These are phyloP conservation scores for Saccharomycopsis babjevae DNA, from an alignment of 805 yeast genomes.

Conservation along the genomic window DNA sequence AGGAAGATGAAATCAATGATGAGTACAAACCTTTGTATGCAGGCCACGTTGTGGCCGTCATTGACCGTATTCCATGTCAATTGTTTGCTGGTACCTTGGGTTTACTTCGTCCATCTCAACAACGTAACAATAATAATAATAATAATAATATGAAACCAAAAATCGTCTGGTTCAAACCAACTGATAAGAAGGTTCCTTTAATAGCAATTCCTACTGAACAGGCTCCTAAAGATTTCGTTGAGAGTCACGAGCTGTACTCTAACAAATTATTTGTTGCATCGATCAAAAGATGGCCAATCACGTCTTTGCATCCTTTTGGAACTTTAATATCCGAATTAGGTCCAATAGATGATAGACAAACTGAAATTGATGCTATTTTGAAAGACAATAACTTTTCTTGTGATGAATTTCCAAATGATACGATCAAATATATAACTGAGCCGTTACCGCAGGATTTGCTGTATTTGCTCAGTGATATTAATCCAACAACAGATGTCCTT, in stretches of 20 bases:
- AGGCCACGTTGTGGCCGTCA: slow-evolving; percentile 96
- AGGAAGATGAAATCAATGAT: slow-evolving; percentile 92
- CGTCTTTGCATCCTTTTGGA: slow-evolving; percentile 96
- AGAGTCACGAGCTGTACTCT: slow-evolving; percentile 75
- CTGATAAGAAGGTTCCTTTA: slow-evolving; percentile 93
- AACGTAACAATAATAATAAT: slow-evolving; percentile 57
- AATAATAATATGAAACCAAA: slow-evolving; percentile 56
- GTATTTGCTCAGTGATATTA: background rate
- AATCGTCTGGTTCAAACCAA: slow-evolving; percentile 98
- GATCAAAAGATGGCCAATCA: slow-evolving; percentile 98
- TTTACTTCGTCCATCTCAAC: slow-evolving; percentile 88
- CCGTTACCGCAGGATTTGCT: slow-evolving; percentile 24
- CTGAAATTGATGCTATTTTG: slow-evolving; percentile 80
- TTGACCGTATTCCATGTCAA: slow-evolving; percentile 96
- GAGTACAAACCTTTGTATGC: slow-evolving; percentile 91
- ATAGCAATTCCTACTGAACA: slow-evolving; percentile 98
- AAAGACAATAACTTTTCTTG: slow-evolving; percentile 78
- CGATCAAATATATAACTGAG: slow-evolving; percentile 22
- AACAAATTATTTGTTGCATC: slow-evolving; percentile 85
- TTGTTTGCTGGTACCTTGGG: slow-evolving; percentile 92
- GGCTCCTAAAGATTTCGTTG: slow-evolving; percentile 92
- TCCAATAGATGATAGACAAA: slow-evolving; percentile 58
- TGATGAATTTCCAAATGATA: slow-evolving; percentile 60
- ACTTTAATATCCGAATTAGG: slow-evolving; percentile 84
- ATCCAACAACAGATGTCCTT: slow-evolving; percentile 22